Conservation (phyloP, 2,329 filamentous ascomycete species). For the Aspergillus sp. region DNA sequence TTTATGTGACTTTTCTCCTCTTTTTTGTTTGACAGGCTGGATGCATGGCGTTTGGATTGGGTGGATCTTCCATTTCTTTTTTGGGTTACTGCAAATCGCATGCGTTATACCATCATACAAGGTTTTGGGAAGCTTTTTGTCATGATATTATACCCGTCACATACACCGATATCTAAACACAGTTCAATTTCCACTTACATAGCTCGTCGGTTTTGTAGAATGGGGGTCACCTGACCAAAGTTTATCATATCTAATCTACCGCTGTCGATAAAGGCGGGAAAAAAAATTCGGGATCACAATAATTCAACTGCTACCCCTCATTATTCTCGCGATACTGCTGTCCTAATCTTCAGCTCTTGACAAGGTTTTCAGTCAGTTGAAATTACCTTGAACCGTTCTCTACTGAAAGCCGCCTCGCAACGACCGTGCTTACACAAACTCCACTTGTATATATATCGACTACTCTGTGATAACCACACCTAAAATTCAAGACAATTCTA, state of each 20-base stretch:
- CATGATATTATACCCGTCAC: conserved; percentile 10
- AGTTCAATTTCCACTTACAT: not conserved
- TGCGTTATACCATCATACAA: not conserved
- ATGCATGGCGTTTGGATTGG: conserved; percentile 12
- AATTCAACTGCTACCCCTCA: not conserved
- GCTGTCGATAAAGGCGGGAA: conserved; percentile 2
- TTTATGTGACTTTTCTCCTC: conserved; percentile 7
- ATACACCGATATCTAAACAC: not conserved
- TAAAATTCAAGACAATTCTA: not conserved
- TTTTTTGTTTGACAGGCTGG: conserved; percentile 4
- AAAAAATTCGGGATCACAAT: conserved; percentile 4
- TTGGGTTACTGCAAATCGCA: not conserved
- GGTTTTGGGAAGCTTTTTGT: not conserved
- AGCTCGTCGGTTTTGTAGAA: not conserved
- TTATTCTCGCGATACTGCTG: not conserved
- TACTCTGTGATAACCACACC: not conserved
- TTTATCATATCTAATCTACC: conserved; percentile 14
- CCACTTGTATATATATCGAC: not conserved
- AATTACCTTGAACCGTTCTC: not conserved
- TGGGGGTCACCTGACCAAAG: conserved; percentile 8
- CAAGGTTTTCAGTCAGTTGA: not conserved
- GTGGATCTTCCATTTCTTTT: not conserved
- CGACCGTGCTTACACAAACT: too few relatives aligned
- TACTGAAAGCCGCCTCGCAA: not conserved
- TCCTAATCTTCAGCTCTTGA: not conserved